Conservation (phyloP, 192 early-diverging fungal genomes). For the Entrophospora sp. region DNA sequence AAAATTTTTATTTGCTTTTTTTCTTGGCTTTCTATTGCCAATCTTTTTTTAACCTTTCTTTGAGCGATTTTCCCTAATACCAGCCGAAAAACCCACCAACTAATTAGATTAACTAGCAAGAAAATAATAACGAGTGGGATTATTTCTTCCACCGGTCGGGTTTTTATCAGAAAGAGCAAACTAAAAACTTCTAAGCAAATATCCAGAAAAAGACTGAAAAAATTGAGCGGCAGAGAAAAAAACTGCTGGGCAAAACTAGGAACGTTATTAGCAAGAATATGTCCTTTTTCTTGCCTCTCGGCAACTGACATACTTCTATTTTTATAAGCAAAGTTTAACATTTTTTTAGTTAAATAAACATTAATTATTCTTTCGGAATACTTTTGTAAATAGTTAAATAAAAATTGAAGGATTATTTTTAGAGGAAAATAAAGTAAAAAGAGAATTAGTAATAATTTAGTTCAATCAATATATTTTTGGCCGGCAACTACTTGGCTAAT, state of each 20-base stretch:
- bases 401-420: background rate
- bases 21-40: background rate
- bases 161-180: background rate
- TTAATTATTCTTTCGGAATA: background rate
- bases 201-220: background rate
- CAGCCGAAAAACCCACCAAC: background rate
- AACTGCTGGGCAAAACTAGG: background rate
- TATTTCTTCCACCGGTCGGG: background rate
- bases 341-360: background rate
- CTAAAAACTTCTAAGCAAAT: background rate
- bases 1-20: background rate
- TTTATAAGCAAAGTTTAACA: background rate
- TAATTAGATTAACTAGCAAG: background rate
- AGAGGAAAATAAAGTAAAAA: slow-evolving; percentile 10
- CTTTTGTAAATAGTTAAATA: background rate
- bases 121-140: background rate
- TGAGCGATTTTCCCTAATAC: background rate
- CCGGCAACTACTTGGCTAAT: background rate
- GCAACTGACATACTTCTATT: background rate
- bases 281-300: background rate
- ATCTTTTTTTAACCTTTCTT: background rate
- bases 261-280: background rate
- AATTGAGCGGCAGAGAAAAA: background rate
- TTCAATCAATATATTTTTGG: background rate
- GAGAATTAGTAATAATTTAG: background rate